Evolutionary conservation across 352 stramenopile species (phyloP), one percentile per base, ranked within the genome.

Genomic region (Peronospora belbahrii): DNA sequence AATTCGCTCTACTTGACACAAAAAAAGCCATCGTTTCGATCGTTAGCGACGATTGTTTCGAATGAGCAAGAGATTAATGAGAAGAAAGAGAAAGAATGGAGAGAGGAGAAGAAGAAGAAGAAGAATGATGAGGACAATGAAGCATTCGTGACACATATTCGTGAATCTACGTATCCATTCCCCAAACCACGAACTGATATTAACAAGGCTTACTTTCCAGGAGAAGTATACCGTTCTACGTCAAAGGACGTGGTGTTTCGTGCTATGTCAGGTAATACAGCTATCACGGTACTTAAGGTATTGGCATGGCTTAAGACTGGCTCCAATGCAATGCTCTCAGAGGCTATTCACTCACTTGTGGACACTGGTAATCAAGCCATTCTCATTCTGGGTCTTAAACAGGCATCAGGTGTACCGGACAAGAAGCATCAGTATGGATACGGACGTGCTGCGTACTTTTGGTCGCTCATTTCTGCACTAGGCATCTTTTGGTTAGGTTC

Each of bases 401-500:
- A 95, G 50, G 82, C 83, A 2, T 73, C 77, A 2, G 82, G 83
- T 31, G 77, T 83, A 20, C 93, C 95, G 0, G 95, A 98, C 59
- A 91, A 91, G 52, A 79, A 83, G 27, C 95, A 98, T 66, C 95
- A 97, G 48, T 98, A 98, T 63, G 96, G 94, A 34, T 99, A 98
- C 65, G 95, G 95, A 23, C 97, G 96, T 48, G 88, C 83, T 6
- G 87, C 97, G 36, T 99, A 98, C 78, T 98, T 99, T 67, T 99
- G 96, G 96, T 97, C 91, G 51, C 77, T 99, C 17, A 96, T 99
- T 15, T 97, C 85, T 6, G 96, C 96, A 34, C 67, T 99, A n/a
- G 95, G 95, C 8, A 98, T 97, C 24, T 98, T 99, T 48, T 98
- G 96, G 79, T 67, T 98, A 23, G 96, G 95, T 23, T 93, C 94